These are phyloP conservation scores for Mycosphaerella arachidis DNA, from an alignment of 2,329 filamentous ascomycete genomes.

Conservation along the genomic window DNA sequence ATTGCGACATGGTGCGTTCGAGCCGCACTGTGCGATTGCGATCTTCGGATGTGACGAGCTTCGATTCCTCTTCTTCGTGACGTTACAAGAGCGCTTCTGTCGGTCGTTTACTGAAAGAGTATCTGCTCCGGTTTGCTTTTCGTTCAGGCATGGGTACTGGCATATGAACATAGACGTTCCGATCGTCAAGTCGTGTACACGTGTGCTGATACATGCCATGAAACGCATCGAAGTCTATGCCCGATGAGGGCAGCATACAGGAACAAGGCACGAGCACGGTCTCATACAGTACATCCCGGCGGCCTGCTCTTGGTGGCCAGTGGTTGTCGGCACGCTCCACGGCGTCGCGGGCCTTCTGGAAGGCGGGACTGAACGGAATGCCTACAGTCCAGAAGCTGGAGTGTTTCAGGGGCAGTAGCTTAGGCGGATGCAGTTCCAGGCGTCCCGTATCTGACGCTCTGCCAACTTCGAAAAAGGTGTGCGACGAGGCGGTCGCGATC, in stretches of 20 bases:
- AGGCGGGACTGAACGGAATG: constrained; percentile 17
- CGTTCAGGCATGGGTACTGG: constrained; percentile 1
- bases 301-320: constrained; percentile 18
- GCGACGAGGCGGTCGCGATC: constrained; percentile 10
- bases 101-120: constrained; percentile 15
- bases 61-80: constrained; percentile 11
- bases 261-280: constrained; percentile 7
- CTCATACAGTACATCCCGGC: constrained; percentile 6
- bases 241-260: not conserved
- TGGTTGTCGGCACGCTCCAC: constrained; percentile 10
- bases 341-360: constrained; percentile 19
- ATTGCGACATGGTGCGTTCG: constrained; percentile 19
- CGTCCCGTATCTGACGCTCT: constrained; percentile 15
- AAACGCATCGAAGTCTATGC: constrained; percentile 10
- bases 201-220: constrained; percentile 6
- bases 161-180: constrained; percentile 2
- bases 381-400: constrained; percentile 11
- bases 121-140: constrained; percentile 20
- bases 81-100: constrained; percentile 16
- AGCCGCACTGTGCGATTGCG: constrained; percentile 13
- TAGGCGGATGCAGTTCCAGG: constrained; percentile 15
- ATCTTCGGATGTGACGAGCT: constrained; percentile 15
- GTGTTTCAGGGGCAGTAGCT: constrained; percentile 21
- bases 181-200: not conserved
- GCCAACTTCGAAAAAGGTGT: constrained; percentile 7